Conservation (phyloP, 2,329 filamentous ascomycete species). For the Epichloe gansuensis region DNA sequence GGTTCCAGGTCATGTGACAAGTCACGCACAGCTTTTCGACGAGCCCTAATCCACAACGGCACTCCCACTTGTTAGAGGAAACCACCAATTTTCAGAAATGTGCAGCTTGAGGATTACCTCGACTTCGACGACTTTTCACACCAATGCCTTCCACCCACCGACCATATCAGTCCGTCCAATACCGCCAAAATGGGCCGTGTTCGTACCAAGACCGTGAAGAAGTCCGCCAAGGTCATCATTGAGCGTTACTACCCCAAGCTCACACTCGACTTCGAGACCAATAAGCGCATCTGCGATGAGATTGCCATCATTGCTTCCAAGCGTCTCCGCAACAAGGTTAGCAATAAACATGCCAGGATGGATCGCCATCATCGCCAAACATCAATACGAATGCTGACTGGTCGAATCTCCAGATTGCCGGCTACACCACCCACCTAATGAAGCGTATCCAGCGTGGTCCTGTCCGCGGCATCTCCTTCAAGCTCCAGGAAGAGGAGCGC, state of each 20-base stretch:
- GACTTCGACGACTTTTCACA: not conserved
- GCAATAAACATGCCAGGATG: slow-evolving; percentile 9
- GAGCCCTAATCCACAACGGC: slow-evolving; percentile 19
- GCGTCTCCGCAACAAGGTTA: slow-evolving; percentile 97
- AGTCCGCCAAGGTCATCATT: slow-evolving; percentile 98
- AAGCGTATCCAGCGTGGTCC: slow-evolving; percentile 99
- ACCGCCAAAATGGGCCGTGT: slow-evolving; percentile 57
- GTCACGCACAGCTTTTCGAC: slow-evolving; percentile 6
- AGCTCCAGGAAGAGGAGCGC: slow-evolving; percentile 99
- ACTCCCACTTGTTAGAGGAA: slow-evolving; percentile 11
- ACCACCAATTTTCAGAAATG: slow-evolving; percentile 17
- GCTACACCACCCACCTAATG: slow-evolving; percentile 98
- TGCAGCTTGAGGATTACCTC: slow-evolving; percentile 10
- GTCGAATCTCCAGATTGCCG: slow-evolving; percentile 57
- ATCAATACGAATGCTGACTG: not conserved
- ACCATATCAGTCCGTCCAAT: slow-evolving; percentile 24
- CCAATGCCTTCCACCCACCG: slow-evolving; percentile 19
- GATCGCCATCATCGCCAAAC: not conserved
- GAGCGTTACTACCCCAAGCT: slow-evolving; percentile 96
- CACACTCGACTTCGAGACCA: slow-evolving; percentile 99
- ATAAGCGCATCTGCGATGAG: slow-evolving; percentile 99
- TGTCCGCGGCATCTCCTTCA: slow-evolving; percentile 99
- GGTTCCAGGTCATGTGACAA: slow-evolving; percentile 13
- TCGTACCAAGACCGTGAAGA: slow-evolving; percentile 58
- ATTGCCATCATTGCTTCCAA: slow-evolving; percentile 98